Evolutionary conservation across 2,329 filamentous ascomycete genomes (phyloP).

Genomic region (Mycogone perniciosa): DNA sequence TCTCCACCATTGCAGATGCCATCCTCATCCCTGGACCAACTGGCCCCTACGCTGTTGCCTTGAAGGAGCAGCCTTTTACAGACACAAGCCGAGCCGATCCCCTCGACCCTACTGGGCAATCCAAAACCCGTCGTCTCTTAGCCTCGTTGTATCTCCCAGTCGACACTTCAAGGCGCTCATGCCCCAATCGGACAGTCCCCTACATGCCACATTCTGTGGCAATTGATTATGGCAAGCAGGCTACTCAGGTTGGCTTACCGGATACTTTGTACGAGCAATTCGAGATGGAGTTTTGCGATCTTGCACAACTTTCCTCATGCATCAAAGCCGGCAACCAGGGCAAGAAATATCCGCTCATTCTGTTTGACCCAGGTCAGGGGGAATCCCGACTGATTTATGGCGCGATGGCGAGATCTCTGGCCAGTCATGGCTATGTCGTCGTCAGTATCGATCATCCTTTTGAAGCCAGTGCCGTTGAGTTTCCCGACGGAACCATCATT

Average conservation of each 20-base stretch:
- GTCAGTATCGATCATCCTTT: conserved; percentile 44
- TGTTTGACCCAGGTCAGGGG: conserved; percentile 41
- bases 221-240: conserved; percentile 22
- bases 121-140: conserved; percentile 19
- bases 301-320: conserved; percentile 13
- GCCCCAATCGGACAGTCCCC: conserved; percentile 14
- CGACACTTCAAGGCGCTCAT: conserved; percentile 16
- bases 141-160: conserved; percentile 28
- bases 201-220: conserved; percentile 32
- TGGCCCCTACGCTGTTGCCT: conserved; percentile 26
- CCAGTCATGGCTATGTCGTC: conserved; percentile 40
- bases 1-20: conserved; percentile 17
- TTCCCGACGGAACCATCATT: conserved; percentile 35
- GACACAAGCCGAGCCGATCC: conserved; percentile 27
- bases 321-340: background rate
- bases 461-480: conserved; percentile 39
- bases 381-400: conserved; percentile 38
- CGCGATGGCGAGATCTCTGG: conserved; percentile 37
- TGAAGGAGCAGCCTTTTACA: conserved; percentile 21
- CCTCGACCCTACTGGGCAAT: conserved; percentile 24
- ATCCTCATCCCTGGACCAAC: conserved; percentile 22
- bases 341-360: conserved; percentile 20
- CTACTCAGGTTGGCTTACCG: conserved; percentile 22
- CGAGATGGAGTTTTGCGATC: conserved; percentile 22
- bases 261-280: conserved; percentile 25